Evolutionary conservation across 305 asterid species (phyloP).

Genomic region (Fraxinus paxiana): DNA sequence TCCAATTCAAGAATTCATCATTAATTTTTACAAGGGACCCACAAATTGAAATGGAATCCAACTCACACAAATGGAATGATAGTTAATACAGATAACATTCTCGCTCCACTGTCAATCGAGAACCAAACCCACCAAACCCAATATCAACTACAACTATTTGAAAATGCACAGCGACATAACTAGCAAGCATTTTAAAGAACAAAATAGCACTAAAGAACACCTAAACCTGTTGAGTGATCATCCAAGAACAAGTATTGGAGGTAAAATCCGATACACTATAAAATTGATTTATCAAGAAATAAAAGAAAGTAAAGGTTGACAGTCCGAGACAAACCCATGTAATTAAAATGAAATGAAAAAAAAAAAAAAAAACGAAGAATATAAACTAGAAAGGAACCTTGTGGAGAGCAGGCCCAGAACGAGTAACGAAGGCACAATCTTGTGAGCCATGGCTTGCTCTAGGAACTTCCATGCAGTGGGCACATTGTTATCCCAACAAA

Average conservation of each 20-base stretch:
- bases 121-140: not conserved
- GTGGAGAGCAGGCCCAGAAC: constrained; percentile 73
- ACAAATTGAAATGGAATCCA: not conserved
- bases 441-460: constrained; percentile 71
- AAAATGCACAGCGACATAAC: not conserved
- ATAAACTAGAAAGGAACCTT: constrained; percentile 40
- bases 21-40: not conserved
- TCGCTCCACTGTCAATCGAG: not conserved
- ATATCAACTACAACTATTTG: not conserved
- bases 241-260: not conserved
- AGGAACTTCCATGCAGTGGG: constrained; percentile 86
- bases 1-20: not conserved
- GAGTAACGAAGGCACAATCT: constrained; percentile 72
- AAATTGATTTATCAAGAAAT: not conserved
- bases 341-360: not conserved
- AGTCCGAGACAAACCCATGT: not conserved
- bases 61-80: not conserved
- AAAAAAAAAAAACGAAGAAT: not conserved
- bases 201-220: constrained; percentile 15
- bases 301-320: not conserved
- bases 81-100: not conserved
- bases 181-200: constrained; percentile 16
- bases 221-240: not conserved
- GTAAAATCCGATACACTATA: constrained; percentile 4
- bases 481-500: constrained; percentile 91